phyloP scores from a whole-genome alignment of 331 rosid genomes.

The Malus hybrid region DNA sequence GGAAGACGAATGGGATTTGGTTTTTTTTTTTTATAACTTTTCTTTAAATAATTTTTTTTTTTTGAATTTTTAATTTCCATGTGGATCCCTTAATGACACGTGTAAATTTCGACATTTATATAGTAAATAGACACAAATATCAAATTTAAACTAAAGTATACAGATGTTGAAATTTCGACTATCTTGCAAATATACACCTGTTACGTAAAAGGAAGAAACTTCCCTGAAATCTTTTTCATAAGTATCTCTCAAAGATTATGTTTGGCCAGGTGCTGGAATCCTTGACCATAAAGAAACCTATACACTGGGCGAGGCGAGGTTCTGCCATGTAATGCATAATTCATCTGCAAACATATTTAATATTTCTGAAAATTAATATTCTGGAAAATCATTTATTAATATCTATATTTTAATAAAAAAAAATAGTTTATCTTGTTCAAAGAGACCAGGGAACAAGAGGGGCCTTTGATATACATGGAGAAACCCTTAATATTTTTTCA shows the following conservation, averaged over 20 bases:
- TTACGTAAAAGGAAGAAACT: slow-evolving; percentile 10
- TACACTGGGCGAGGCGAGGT: not conserved
- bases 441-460: slow-evolving; percentile 25
- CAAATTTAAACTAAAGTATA: no score
- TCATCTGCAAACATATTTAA: no score
- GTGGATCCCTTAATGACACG: no score
- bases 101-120: no score
- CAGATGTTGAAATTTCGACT: no score
- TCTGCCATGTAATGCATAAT: not conserved
- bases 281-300: slow-evolving; percentile 43
- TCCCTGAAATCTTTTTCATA: slow-evolving; percentile 29
- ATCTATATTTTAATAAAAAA: not conserved
- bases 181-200: no score
- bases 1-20: no score
- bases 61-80: no score
- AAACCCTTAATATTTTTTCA: slow-evolving; percentile 34
- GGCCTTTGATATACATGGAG: slow-evolving; percentile 14
- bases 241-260: slow-evolving; percentile 24
- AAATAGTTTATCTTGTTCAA: slow-evolving; percentile 6
- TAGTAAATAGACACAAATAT: no score
- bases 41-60: no score
- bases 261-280: slow-evolving; percentile 47
- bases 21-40: no score
- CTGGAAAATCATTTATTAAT: not conserved
- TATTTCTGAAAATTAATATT: not conserved